These are phyloP conservation scores for Salvia sclarea DNA, from an alignment of 305 asterid species.

Conservation along the genomic window DNA sequence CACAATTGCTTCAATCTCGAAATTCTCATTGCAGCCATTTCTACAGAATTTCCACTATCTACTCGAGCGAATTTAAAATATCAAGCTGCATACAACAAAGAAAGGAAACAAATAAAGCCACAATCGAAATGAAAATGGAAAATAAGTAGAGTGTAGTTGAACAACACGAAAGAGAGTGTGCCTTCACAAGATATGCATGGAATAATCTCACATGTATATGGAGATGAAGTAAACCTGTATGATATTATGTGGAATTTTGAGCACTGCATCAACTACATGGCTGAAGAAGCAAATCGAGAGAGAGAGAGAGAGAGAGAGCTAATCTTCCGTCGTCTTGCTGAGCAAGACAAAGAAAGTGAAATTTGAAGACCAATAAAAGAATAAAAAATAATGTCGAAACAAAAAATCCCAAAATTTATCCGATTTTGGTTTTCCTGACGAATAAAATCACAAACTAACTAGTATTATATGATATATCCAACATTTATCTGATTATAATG, in stretches of 20 bases:
- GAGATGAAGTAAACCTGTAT: neutral
- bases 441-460: too few relatives aligned
- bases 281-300: neutral
- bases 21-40: constrained; percentile 53
- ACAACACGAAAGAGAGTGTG: neutral
- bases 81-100: constrained; percentile 27
- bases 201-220: neutral
- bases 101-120: constrained; percentile 1
- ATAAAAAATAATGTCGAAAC: neutral
- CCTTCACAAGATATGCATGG: constrained; percentile 5
- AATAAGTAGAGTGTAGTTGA: constrained; percentile 9
- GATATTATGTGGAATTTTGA: neutral
- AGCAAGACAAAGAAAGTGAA: neutral
- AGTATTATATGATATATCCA: too few relatives aligned
- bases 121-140: neutral
- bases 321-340: neutral
- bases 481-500: too few relatives aligned
- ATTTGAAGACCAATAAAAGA: neutral
- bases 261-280: neutral
- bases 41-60: constrained; percentile 8
- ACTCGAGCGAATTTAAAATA: constrained; percentile 3
- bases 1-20: constrained; percentile 39
- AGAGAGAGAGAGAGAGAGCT: neutral
- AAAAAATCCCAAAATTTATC: neutral
- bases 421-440: neutral